A percentile compares a stretch with the other conserved stretches of the same genome.
These are phyloP conservation scores for Debaryomycetaceae sp. DNA, from an alignment of 1,139 yeast species.

Conservation along the genomic window DNA sequence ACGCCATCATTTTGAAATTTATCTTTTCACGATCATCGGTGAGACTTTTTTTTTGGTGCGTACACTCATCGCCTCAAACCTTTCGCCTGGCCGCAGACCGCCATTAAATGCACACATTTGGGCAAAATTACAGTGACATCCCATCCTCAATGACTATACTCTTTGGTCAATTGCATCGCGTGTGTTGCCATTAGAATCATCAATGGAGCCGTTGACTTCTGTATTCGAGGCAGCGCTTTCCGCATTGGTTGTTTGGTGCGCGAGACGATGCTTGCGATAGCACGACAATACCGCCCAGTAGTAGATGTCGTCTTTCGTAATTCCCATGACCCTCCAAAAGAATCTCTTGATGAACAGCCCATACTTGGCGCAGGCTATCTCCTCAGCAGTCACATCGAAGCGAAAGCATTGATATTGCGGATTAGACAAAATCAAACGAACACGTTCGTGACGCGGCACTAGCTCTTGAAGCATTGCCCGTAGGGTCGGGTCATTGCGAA, in stretches of 20 bases:
- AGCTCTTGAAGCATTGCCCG: slow-evolving; percentile 38
- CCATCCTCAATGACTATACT: too few relatives aligned
- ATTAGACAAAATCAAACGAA: slow-evolving; percentile 29
- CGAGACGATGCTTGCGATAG: slow-evolving; percentile 20
- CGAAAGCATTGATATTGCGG: slow-evolving; percentile 22
- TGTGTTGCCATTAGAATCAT: too few relatives aligned
- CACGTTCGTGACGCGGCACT: slow-evolving; percentile 38
- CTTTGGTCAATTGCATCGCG: too few relatives aligned
- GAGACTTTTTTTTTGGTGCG: too few relatives aligned
- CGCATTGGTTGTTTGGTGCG: slow-evolving; percentile 9
- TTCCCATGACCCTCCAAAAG: slow-evolving; percentile 57
- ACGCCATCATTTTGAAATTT: too few relatives aligned
- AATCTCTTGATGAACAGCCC: slow-evolving; percentile 30
- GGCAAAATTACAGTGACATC: too few relatives aligned
- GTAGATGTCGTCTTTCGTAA: slow-evolving; percentile 41
- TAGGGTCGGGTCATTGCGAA: slow-evolving; percentile 37
- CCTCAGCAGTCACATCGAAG: slow-evolving; percentile 42
- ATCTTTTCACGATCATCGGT: too few relatives aligned
- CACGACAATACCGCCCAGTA: slow-evolving; percentile 48
- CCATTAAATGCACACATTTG: too few relatives aligned
- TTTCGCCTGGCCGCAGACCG: too few relatives aligned
- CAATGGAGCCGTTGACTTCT: slow-evolving; percentile 7
- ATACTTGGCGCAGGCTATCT: slow-evolving; percentile 31
- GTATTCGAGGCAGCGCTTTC: slow-evolving; percentile 1
- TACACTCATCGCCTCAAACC: too few relatives aligned